Percentiles rank a stretch among this genome's conserved stretches.
These are phyloP conservation scores for Kokia cookei DNA, from an alignment of 441 rosid genomes.

Conservation along the genomic window DNA sequence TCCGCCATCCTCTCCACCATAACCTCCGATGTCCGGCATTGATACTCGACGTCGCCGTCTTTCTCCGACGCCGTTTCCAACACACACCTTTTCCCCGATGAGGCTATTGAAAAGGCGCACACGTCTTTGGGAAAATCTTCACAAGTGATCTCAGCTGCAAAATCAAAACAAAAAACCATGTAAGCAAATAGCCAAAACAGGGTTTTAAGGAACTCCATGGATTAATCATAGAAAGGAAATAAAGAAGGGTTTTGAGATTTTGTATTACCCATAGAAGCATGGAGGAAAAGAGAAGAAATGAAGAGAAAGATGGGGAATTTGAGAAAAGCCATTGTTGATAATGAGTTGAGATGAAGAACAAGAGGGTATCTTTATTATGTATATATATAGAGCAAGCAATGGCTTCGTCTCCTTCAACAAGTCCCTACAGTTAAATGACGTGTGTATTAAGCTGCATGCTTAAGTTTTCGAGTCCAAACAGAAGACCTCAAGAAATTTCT, in stretches of 20 bases:
- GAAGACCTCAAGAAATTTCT: background rate
- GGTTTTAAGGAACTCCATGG: background rate
- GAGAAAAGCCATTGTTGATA: constrained; percentile 16
- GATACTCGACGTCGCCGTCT: constrained; percentile 42
- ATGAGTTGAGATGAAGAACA: background rate
- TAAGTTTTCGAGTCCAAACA: background rate
- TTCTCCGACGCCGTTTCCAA: constrained; percentile 45
- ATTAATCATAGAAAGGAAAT: background rate
- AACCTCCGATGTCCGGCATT: constrained; percentile 82
- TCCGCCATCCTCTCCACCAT: constrained; percentile 67
- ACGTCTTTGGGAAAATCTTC: constrained; percentile 59
- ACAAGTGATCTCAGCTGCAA: constrained; percentile 58
- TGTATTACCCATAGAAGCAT: constrained; percentile 44
- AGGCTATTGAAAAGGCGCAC: constrained; percentile 68
- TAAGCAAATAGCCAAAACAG: background rate
- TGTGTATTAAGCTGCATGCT: background rate
- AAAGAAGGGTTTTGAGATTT: background rate
- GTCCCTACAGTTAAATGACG: background rate
- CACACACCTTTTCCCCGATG: constrained; percentile 80
- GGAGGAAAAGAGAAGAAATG: constrained; percentile 54
- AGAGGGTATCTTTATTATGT: background rate
- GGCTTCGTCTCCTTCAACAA: background rate
- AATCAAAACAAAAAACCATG: background rate
- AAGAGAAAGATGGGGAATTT: constrained; percentile 42
- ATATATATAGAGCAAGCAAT: background rate